A percentile compares a stretch with the other conserved stretches of the same genome.
These are phyloP conservation scores for Triticum urartu DNA, from an alignment of 176 grass and related monocot genomes.

Conservation along the genomic window DNA sequence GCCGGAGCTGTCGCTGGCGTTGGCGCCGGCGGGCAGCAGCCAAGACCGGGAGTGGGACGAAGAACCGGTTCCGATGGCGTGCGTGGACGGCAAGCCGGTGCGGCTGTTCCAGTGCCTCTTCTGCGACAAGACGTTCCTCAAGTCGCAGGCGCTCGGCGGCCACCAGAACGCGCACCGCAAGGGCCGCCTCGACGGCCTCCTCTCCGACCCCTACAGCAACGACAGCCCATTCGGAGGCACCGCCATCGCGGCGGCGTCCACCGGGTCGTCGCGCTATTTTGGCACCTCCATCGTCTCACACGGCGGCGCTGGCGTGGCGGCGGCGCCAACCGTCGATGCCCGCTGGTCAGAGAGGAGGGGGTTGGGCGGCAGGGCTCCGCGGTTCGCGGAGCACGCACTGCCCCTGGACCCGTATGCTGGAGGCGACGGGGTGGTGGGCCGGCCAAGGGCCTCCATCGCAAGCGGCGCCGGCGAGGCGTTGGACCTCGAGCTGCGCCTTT, in stretches of 20 bases:
- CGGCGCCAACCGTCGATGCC: not conserved
- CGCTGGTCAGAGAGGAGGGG: not conserved
- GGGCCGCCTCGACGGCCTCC: conserved; percentile 35
- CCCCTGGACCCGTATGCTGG: not conserved
- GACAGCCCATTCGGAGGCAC: not conserved
- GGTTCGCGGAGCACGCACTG: not conserved
- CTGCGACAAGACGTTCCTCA: conserved; percentile 78
- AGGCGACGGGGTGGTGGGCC: not conserved
- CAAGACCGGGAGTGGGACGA: not conserved
- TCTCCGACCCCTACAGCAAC: not conserved
- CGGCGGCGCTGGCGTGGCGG: not conserved
- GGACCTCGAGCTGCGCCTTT: conserved; percentile 9
- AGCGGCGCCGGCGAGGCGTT: not conserved
- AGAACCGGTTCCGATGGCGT: not conserved
- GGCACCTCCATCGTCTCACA: not conserved
- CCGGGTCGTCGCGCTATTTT: not conserved
- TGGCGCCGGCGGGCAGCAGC: not conserved
- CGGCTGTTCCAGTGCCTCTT: conserved; percentile 70
- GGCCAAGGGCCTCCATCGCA: not conserved
- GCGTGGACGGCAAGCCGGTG: conserved; percentile 23
- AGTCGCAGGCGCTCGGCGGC: conserved; percentile 67
- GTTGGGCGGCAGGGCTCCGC: not conserved
- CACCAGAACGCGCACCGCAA: conserved; percentile 85
- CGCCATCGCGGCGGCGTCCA: not conserved
- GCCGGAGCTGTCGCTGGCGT: not conserved